Percentiles rank a stretch among this genome's conserved stretches.
Evolutionary conservation across 2,329 filamentous ascomycete genomes (phyloP).

Genomic region (Scortechinia acanthostroma): DNA sequence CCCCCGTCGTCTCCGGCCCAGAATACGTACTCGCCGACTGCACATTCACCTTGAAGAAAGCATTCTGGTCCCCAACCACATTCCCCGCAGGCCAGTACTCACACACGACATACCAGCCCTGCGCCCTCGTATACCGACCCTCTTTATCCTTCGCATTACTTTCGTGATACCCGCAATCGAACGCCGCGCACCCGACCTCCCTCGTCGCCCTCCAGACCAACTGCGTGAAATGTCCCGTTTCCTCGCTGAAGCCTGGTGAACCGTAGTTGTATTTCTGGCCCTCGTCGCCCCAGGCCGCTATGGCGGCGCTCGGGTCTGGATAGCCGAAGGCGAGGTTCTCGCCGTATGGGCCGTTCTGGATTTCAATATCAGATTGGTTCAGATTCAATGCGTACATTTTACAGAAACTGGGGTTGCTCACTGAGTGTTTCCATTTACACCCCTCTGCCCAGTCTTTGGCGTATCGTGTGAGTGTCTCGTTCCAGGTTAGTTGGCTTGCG

Average conservation of each 20-base stretch:
- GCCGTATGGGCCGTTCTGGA: constrained; percentile 55
- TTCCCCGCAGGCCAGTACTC: constrained; percentile 67
- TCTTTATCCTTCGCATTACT: not conserved
- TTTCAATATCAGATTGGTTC: constrained; percentile 36
- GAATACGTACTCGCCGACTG: too few species aligned
- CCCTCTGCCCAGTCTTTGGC: constrained; percentile 37
- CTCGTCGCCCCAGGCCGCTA: constrained; percentile 65
- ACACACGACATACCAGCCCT: constrained; percentile 62
- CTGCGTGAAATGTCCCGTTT: constrained; percentile 68
- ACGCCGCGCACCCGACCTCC: constrained; percentile 44
- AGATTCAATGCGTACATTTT: constrained; percentile 6
- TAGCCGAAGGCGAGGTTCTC: constrained; percentile 72
- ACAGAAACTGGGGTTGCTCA: constrained; percentile 14
- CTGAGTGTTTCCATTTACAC: not conserved
- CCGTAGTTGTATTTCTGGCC: constrained; percentile 48
- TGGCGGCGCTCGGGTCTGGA: constrained; percentile 42
- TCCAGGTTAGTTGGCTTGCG: constrained; percentile 53
- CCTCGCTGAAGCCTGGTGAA: constrained; percentile 43
- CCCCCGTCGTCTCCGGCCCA: not conserved
- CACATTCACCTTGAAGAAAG: not conserved
- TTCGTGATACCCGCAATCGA: constrained; percentile 4
- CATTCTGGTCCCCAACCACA: constrained; percentile 31
- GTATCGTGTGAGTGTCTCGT: constrained; percentile 48
- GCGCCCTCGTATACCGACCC: constrained; percentile 3
- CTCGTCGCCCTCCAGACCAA: constrained; percentile 63